phyloP scores from a whole-genome alignment of 2,329 filamentous ascomycete species.

The Aureobasidium melanogenum region DNA sequence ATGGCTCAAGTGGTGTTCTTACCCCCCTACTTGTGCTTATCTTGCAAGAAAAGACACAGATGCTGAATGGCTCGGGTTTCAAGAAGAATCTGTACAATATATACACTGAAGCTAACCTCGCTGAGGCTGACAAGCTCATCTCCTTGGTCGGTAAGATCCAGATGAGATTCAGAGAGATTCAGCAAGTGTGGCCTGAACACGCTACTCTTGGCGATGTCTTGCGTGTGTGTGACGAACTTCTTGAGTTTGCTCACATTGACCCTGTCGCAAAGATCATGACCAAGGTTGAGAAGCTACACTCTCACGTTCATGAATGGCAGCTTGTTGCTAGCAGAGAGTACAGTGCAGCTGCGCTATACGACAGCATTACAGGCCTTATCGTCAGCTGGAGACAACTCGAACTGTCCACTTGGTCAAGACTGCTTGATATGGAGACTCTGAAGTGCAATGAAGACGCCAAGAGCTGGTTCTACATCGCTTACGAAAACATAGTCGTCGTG shows the following conservation, averaged over 20 bases:
- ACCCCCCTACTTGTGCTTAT: conserved; percentile 22
- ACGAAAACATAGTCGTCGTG: conserved; percentile 75
- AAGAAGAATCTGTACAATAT: conserved; percentile 60
- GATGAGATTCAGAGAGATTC: conserved; percentile 62
- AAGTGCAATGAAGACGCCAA: conserved; percentile 70
- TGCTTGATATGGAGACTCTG: conserved; percentile 75
- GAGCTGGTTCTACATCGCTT: conserved; percentile 95
- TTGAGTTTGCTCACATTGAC: conserved; percentile 68
- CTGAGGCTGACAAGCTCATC: conserved; percentile 67
- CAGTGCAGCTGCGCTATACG: conserved; percentile 60
- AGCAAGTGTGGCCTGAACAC: conserved; percentile 58
- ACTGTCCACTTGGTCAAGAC: conserved; percentile 78
- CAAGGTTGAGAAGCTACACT: conserved; percentile 79
- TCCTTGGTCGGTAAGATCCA: conserved; percentile 60
- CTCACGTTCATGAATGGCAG: conserved; percentile 87
- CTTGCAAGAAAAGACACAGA: conserved; percentile 26
- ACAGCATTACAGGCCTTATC: conserved; percentile 69
- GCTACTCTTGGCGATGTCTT: conserved; percentile 75
- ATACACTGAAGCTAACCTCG: conserved; percentile 71
- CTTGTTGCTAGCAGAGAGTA: conserved; percentile 77
- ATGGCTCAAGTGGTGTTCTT: background rate
- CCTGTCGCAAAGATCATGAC: conserved; percentile 80
- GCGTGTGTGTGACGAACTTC: conserved; percentile 61
- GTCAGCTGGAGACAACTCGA: conserved; percentile 88
- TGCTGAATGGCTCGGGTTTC: conserved; percentile 13